Evolutionary conservation across 1,139 yeast species (phyloP).

Genomic region (Wickerhamomyces sp.): DNA sequence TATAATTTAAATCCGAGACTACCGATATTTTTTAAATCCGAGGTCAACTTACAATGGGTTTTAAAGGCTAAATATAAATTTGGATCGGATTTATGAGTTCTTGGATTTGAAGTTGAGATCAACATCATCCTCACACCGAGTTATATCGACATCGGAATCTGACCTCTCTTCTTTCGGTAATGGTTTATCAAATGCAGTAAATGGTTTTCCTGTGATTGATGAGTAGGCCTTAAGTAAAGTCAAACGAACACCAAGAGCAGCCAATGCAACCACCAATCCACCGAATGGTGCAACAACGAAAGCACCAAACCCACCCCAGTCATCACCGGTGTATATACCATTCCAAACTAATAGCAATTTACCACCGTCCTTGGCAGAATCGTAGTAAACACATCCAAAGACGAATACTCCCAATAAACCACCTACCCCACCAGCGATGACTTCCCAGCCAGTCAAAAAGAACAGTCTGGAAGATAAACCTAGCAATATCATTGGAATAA

Average conservation of each 20-base stretch:
- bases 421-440: conserved; percentile 79
- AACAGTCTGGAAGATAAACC: conserved; percentile 62
- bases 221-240: conserved; percentile 33
- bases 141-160: not conserved
- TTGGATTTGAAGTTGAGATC: not conserved
- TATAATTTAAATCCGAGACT: not conserved
- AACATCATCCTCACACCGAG: conserved; percentile 3
- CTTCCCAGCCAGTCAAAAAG: conserved; percentile 76
- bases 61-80: no score
- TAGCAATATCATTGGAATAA: conserved; percentile 78
- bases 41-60: no score
- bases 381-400: conserved; percentile 78
- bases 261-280: conserved; percentile 55
- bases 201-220: conserved; percentile 37
- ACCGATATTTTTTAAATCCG: not conserved
- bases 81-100: no score
- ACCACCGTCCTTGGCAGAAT: conserved; percentile 73
- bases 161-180: not conserved
- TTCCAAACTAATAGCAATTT: conserved; percentile 62
- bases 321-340: conserved; percentile 70
- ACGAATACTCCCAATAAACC: conserved; percentile 76
- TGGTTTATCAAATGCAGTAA: conserved; percentile 55
- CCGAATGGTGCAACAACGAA: conserved; percentile 89
- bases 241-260: conserved; percentile 49
- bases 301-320: conserved; percentile 96